Conservation (phyloP, 176 grass and related monocot genomes). For the Miscanthus lutarioriparius region DNA sequence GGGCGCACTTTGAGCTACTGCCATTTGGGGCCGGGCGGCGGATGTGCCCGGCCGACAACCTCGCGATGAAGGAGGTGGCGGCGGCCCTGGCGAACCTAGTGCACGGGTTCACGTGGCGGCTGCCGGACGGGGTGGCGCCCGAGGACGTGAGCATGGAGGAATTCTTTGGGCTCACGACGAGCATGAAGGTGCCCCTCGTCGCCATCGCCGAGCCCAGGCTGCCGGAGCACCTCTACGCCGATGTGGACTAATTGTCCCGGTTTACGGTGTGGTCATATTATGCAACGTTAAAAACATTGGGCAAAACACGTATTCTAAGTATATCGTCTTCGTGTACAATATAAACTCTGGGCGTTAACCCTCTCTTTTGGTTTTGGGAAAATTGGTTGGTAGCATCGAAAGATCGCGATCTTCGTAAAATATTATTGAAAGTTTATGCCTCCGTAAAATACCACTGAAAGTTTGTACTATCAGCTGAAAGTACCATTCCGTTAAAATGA, state of each 20-base stretch:
- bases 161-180: neutral
- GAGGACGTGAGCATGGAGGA: slow-evolving; percentile 38
- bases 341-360: too few species aligned
- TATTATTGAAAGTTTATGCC: too few species aligned
- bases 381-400: too few species aligned
- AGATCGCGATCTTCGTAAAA: too few species aligned
- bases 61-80: slow-evolving; percentile 49
- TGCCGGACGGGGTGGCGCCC: slow-evolving; percentile 39
- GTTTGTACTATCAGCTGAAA: too few species aligned
- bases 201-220: slow-evolving; percentile 30
- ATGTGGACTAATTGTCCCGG: neutral
- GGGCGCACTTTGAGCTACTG: slow-evolving; percentile 50
- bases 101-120: slow-evolving; percentile 50
- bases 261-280: too few species aligned
- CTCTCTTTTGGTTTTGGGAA: too few species aligned
- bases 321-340: too few species aligned
- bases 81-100: slow-evolving; percentile 45
- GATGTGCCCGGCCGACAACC: slow-evolving; percentile 49
- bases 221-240: neutral
- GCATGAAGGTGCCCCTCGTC: slow-evolving; percentile 3
- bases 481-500: too few species aligned
- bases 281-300: too few species aligned
- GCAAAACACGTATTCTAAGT: too few species aligned
- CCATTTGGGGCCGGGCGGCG: slow-evolving; percentile 61
- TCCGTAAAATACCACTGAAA: too few species aligned